Conservation (phyloP, 768 basidiomycete genomes). For the Scleroderma citrinum region DNA sequence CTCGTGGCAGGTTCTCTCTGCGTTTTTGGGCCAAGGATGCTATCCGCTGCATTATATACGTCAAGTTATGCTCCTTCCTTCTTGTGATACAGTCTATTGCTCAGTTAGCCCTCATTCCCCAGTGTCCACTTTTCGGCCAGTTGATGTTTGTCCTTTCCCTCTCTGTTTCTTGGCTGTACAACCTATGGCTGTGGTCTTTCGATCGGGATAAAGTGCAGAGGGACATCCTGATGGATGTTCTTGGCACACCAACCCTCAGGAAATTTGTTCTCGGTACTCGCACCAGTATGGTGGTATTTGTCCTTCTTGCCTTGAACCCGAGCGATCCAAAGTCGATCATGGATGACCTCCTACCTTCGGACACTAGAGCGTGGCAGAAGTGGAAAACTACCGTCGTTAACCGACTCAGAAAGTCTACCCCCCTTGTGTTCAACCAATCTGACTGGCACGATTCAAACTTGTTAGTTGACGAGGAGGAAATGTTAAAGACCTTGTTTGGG, state of each 20-base stretch:
- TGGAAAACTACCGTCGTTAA: not conserved
- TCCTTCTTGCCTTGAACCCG: not conserved
- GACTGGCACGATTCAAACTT: not conserved
- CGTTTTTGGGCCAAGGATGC: constrained; percentile 3
- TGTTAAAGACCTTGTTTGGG: constrained; percentile 2
- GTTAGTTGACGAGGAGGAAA: not conserved
- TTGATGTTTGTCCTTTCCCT: constrained; percentile 30
- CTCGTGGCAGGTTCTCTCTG: constrained; percentile 23
- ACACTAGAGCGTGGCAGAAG: not conserved
- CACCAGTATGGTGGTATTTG: constrained; percentile 1
- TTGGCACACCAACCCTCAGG: not conserved
- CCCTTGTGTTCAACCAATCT: not conserved
- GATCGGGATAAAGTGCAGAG: constrained; percentile 21
- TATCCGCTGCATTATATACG: constrained; percentile 3
- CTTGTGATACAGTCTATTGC: constrained; percentile 23
- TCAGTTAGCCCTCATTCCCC: constrained; percentile 30
- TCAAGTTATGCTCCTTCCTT: constrained; percentile 22
- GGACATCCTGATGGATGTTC: constrained; percentile 6
- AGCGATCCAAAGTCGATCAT: not conserved
- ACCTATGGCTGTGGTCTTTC: constrained; percentile 24
- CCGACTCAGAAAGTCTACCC: not conserved
- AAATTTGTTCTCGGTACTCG: constrained; percentile 1
- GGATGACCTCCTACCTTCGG: not conserved
- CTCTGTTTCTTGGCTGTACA: constrained; percentile 30
- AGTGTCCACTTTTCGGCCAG: constrained; percentile 28